A percentile compares a stretch with the other conserved stretches of the same genome.
Conservation (phyloP, 441 rosid species). For the Breynia disticha region DNA sequence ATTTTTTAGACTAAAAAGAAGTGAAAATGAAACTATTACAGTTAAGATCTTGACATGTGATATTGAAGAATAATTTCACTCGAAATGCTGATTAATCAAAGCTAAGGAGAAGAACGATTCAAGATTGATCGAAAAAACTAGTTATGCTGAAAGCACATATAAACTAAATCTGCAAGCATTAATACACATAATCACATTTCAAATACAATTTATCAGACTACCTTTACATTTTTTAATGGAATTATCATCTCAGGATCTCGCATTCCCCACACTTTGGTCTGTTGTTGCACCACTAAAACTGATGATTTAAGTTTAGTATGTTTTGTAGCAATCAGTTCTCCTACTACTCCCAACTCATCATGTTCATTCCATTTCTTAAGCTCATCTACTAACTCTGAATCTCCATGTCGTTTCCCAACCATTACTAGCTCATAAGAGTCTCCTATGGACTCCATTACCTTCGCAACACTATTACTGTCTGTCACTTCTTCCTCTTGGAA, state of each 20-base stretch:
- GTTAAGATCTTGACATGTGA: too few species aligned
- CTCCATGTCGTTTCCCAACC: slow-evolving; percentile 14
- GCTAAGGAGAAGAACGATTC: not conserved
- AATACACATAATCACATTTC: not conserved
- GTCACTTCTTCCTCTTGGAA: slow-evolving; percentile 9
- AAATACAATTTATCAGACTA: too few species aligned
- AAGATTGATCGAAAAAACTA: not conserved
- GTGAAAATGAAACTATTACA: too few species aligned
- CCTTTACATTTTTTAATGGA: slow-evolving; percentile 14
- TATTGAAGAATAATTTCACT: too few species aligned
- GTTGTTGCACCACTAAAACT: slow-evolving; percentile 24
- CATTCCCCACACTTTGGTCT: slow-evolving; percentile 22
- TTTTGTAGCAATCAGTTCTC: slow-evolving; percentile 12
- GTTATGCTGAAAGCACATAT: too few species aligned
- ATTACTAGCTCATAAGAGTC: slow-evolving; percentile 10
- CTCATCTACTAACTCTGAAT: slow-evolving; percentile 9
- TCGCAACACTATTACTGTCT: slow-evolving; percentile 8
- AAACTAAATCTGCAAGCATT: not conserved
- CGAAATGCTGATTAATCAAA: too few species aligned
- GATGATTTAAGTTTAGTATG: slow-evolving; percentile 7
- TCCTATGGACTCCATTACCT: not conserved
- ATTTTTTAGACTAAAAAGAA: too few species aligned
- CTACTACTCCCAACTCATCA: slow-evolving; percentile 18
- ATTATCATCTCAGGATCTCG: slow-evolving; percentile 21
- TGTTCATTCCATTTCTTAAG: slow-evolving; percentile 8